phyloP scores from a whole-genome alignment of 2,329 filamentous ascomycete species.

The Fusarium siculi region DNA sequence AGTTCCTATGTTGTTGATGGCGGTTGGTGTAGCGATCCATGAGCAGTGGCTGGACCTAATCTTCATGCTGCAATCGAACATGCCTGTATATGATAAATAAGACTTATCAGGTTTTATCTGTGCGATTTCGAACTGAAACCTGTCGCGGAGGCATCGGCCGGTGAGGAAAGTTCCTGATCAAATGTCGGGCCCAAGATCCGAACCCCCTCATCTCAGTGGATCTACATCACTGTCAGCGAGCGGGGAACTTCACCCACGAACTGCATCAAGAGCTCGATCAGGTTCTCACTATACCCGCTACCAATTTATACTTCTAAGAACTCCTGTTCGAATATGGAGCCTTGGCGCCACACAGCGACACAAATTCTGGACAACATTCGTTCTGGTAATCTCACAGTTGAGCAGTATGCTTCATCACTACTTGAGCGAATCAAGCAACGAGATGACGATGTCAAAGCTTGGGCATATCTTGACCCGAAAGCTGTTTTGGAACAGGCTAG shows the following conservation, averaged over 20 bases:
- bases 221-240: neutral
- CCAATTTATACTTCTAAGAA: neutral
- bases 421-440: slow-evolving; percentile 56
- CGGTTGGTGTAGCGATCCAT: slow-evolving; percentile 45
- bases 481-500: slow-evolving; percentile 60
- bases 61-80: too few relatives aligned
- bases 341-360: slow-evolving; percentile 51
- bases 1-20: slow-evolving; percentile 52
- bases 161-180: neutral
- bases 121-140: fast-evolving
- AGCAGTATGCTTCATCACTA: slow-evolving; percentile 61
- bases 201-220: slow-evolving; percentile 16
- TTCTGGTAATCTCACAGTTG: slow-evolving; percentile 57
- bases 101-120: fast-evolving
- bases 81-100: fast-evolving
- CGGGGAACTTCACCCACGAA: slow-evolving; percentile 1
- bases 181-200: neutral
- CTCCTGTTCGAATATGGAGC: neutral
- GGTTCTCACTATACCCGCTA: fast-evolving
- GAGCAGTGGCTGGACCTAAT: neutral
- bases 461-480: slow-evolving; percentile 58
- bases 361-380: slow-evolving; percentile 53
- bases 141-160: fast-evolving
- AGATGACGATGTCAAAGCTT: slow-evolving; percentile 59
- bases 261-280: too few relatives aligned